Conservation (phyloP, 139 green algal genomes). For the Chlorella ohadii region DNA sequence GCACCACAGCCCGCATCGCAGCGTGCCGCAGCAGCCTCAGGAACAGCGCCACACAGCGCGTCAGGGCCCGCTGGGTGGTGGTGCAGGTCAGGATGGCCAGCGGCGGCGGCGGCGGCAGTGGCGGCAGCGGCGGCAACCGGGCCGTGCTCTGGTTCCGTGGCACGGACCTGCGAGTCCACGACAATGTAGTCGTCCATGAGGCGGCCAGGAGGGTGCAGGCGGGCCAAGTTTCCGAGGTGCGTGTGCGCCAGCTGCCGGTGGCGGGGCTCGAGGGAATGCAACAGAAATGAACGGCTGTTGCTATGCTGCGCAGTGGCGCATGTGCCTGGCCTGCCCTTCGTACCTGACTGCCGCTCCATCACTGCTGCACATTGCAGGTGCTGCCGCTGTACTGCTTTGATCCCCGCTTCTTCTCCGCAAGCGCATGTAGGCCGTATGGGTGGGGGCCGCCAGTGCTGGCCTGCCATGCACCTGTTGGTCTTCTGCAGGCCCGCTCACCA, state of each 20-base stretch:
- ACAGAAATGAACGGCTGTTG: too few species aligned
- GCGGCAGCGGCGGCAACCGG: constrained; percentile 9
- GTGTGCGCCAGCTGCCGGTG: neutral
- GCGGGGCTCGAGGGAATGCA: too few species aligned
- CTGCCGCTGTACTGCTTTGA: constrained; percentile 96
- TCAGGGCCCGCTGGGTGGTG: neutral
- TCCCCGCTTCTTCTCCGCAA: constrained; percentile 71
- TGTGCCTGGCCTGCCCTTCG: too few species aligned
- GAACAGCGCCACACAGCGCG: neutral
- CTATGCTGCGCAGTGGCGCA: too few species aligned
- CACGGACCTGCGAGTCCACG: constrained; percentile 78
- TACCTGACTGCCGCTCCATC: too few species aligned
- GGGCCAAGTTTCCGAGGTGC: constrained; percentile 61
- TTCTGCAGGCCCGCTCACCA: too few species aligned
- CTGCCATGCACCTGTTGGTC: too few species aligned
- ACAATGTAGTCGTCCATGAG: constrained; percentile 84
- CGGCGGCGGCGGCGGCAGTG: neutral
- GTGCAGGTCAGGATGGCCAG: neutral
- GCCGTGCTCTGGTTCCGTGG: constrained; percentile 91
- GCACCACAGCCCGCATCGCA: neutral
- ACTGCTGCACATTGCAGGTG: constrained; percentile 57
- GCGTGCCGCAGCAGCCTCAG: neutral
- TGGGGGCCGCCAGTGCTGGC: too few species aligned
- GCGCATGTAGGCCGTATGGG: neutral
- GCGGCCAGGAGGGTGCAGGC: constrained; percentile 65